These are phyloP conservation scores for Mycena kentingensis DNA, from an alignment of 768 basidiomycete genomes.

Conservation along the genomic window DNA sequence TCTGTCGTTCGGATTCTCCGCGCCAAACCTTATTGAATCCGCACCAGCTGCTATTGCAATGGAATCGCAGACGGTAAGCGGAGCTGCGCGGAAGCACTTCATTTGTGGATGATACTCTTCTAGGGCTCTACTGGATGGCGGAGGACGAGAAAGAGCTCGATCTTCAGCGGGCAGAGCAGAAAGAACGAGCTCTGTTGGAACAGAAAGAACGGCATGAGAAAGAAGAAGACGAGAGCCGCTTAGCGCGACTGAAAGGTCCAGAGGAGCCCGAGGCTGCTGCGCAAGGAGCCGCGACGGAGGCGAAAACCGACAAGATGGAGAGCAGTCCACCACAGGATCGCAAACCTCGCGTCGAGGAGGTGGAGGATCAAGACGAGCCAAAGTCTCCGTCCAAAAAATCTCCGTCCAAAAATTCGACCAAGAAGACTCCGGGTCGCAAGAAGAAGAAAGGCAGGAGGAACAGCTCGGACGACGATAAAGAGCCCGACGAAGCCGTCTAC, in stretches of 20 bases:
- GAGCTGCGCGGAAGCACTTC: not conserved
- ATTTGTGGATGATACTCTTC: not conserved
- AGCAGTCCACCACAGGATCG: too few species aligned
- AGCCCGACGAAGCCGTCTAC: too few species aligned
- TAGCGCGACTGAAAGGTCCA: constrained; percentile 21
- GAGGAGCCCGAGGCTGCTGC: constrained; percentile 21
- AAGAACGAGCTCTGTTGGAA: constrained; percentile 23
- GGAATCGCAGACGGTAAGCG: constrained; percentile 16
- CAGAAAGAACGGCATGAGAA: constrained; percentile 24
- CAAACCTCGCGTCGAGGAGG: constrained; percentile 18
- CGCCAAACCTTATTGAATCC: not conserved
- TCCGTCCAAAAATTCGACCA: too few species aligned
- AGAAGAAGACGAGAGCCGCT: constrained; percentile 21
- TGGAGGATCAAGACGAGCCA: constrained; percentile 15
- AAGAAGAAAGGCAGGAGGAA: too few species aligned
- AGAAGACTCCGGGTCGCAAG: too few species aligned
- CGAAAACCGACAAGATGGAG: too few species aligned
- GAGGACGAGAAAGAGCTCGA: constrained; percentile 25
- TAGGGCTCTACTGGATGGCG: constrained; percentile 23
- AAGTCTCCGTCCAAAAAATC: too few species aligned
- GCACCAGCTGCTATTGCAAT: constrained; percentile 10
- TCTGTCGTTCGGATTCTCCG: constrained; percentile 1
- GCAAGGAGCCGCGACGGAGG: too few species aligned
- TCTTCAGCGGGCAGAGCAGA: constrained; percentile 18
- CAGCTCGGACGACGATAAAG: too few species aligned